These are phyloP conservation scores for Solanum aculeatissimum DNA, from an alignment of 305 asterid species.

Conservation along the genomic window DNA sequence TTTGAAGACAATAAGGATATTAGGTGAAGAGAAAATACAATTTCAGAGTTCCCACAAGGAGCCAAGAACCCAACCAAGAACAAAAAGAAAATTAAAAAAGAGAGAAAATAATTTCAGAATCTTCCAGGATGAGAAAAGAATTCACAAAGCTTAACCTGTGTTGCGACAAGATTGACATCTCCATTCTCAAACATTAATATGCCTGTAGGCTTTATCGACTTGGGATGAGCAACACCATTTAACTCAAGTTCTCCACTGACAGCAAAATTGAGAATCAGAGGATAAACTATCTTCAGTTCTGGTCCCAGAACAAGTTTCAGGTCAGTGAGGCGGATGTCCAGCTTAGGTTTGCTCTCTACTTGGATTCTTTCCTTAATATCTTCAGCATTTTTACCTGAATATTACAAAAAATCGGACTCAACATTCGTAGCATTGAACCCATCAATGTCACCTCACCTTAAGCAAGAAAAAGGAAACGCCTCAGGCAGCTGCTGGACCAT, in stretches of 20 bases:
- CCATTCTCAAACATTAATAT: slow-evolving; percentile 85
- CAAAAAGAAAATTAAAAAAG: background rate
- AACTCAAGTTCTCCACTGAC: slow-evolving; percentile 95
- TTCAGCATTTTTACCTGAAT: slow-evolving; percentile 66
- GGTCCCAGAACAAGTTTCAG: slow-evolving; percentile 87
- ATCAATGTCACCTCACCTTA: background rate
- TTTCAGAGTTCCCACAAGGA: background rate
- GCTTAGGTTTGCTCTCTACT: slow-evolving; percentile 66
- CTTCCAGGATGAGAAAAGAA: background rate
- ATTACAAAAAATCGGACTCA: background rate
- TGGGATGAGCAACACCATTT: slow-evolving; percentile 93
- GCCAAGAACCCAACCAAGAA: background rate
- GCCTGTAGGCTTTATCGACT: slow-evolving; percentile 92
- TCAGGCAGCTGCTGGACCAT: background rate
- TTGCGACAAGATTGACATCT: slow-evolving; percentile 95
- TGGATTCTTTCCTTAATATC: slow-evolving; percentile 68
- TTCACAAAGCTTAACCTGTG: slow-evolving; percentile 53
- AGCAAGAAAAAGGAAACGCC: background rate
- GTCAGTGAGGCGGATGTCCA: slow-evolving; percentile 80
- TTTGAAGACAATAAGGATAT: slow-evolving; percentile 4
- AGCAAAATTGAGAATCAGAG: slow-evolving; percentile 93
- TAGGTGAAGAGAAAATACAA: background rate
- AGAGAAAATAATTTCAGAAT: background rate
- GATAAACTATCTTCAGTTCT: slow-evolving; percentile 85
- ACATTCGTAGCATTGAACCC: background rate